Percentiles rank a stretch among this genome's conserved stretches.
Conservation (phyloP, 768 basidiomycete species). For the Leccinellum luteum region DNA sequence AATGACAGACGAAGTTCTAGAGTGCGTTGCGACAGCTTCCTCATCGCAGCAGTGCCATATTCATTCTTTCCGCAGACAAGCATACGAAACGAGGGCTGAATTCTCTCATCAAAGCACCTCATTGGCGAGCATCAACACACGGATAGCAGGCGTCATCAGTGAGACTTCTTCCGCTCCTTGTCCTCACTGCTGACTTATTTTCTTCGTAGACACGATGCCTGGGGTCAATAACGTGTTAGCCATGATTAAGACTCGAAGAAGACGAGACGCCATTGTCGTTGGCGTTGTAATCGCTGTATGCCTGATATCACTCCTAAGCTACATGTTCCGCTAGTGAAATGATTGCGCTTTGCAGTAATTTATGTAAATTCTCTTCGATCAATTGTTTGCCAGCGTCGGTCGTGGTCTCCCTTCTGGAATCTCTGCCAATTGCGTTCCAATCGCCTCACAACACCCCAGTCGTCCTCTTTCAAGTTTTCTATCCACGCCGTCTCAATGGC, state of each 20-base stretch:
- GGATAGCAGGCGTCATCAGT: constrained; percentile 86
- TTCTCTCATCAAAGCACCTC: constrained; percentile 80
- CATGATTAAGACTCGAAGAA: constrained; percentile 90
- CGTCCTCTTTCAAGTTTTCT: constrained; percentile 29
- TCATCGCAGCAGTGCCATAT: neutral
- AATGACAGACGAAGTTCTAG: constrained; percentile 91
- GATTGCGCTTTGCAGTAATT: constrained; percentile 2
- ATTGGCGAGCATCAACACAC: constrained; percentile 73
- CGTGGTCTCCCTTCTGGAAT: constrained; percentile 54
- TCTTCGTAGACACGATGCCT: constrained; percentile 73
- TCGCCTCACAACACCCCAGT: constrained; percentile 64
- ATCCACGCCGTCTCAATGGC: constrained; percentile 60
- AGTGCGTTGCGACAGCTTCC: constrained; percentile 47
- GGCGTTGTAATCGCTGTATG: constrained; percentile 88
- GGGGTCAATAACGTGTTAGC: constrained; percentile 86
- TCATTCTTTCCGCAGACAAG: constrained; percentile 61
- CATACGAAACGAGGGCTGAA: constrained; percentile 93
- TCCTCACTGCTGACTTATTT: constrained; percentile 1
- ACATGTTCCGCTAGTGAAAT: constrained; percentile 35
- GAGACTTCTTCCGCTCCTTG: constrained; percentile 21
- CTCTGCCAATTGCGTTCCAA: constrained; percentile 70
- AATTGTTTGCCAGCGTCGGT: neutral
- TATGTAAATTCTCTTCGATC: neutral
- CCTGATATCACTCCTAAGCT: constrained; percentile 58
- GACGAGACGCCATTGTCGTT: constrained; percentile 87